Base-by-base conservation (phyloP, 495 filamentous ascomycete species). In the Penicillium odoratum region DNA sequence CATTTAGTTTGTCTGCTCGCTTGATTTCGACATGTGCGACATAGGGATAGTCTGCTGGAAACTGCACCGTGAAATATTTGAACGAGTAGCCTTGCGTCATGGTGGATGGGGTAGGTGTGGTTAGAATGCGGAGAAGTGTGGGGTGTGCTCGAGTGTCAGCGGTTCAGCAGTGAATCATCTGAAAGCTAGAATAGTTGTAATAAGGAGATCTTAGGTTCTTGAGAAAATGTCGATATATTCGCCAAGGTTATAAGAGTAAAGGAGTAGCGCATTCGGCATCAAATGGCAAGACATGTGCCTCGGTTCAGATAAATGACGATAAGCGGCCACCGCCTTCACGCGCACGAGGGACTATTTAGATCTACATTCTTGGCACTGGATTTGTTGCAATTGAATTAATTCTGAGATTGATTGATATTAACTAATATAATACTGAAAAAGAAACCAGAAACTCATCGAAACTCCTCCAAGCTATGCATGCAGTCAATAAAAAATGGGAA, bases 21-120 rank as follows among this genome's bases (percentile, higher is more conserved):
- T 96, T 93, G 77, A 96, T 97, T 70, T 97, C 88, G 50, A 98
- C 92, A 69, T 96, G 91, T 9, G 89, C 91, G 40, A 97, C 90
- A 75, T 85, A 85, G 59, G 74, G 69, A n/a, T 70, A 61, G 54
- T 87, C 77, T 13, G 70, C 61, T 0, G 92, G 91, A 54, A 87
- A 87, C 21, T 82, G 81, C 59, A 97, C 77, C 54, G 85, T 84
- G 82, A 94, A 98, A 79, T 93, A 79, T 57, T 88, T 76, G 77
- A 81, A 88, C 11, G 68, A 59, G 62, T 69, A 69, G 34, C 72
- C 58, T 58, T 60, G 51, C 36, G 69, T 47, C 66, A 70, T 70
- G 51, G 51, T 40, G 30, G 42, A 10, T 10, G 53, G 45, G 45
- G 25, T 31, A 31, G 16, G 45, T n/a, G 9, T 49, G 36, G 7